phyloP scores from a whole-genome alignment of 768 basidiomycete species.

The Hortiboletus campestris region DNA sequence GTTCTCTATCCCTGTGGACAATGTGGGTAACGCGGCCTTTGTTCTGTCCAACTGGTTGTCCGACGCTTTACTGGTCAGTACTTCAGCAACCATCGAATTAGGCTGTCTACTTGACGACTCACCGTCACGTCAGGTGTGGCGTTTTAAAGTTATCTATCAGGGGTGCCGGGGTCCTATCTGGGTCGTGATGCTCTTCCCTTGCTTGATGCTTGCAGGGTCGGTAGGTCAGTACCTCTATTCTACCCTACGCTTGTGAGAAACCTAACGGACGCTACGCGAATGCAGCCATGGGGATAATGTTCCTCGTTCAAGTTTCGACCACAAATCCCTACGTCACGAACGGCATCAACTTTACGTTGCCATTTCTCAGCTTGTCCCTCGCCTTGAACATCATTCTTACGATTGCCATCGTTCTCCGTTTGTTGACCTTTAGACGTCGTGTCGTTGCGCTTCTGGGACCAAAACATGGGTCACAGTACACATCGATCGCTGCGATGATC shows the following conservation, averaged over 20 bases:
- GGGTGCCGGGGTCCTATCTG: constrained; percentile 1
- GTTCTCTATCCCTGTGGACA: constrained; percentile 22
- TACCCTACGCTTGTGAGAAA: too few species aligned
- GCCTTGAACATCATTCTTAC: constrained; percentile 35
- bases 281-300: constrained; percentile 6
- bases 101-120: background rate
- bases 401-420: constrained; percentile 29
- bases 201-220: constrained; percentile 7
- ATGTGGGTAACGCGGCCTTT: constrained; percentile 9
- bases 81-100: background rate
- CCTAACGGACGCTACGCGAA: background rate
- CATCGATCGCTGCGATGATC: constrained; percentile 34
- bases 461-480: constrained; percentile 26
- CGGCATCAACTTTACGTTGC: constrained; percentile 11
- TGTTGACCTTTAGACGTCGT: constrained; percentile 23
- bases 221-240: background rate
- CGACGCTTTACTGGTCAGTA: constrained; percentile 20
- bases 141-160: constrained; percentile 20
- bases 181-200: constrained; percentile 9
- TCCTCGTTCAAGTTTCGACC: constrained; percentile 13
- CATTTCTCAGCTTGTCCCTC: constrained; percentile 30
- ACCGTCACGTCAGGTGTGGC: constrained; percentile 9
- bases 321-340: constrained; percentile 10
- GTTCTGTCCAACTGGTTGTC: constrained; percentile 14
- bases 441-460: constrained; percentile 18